A percentile compares a stretch with the other conserved stretches of the same genome.
Evolutionary conservation across 768 basidiomycete species (phyloP).

Genomic region (Podaxis sp.): DNA sequence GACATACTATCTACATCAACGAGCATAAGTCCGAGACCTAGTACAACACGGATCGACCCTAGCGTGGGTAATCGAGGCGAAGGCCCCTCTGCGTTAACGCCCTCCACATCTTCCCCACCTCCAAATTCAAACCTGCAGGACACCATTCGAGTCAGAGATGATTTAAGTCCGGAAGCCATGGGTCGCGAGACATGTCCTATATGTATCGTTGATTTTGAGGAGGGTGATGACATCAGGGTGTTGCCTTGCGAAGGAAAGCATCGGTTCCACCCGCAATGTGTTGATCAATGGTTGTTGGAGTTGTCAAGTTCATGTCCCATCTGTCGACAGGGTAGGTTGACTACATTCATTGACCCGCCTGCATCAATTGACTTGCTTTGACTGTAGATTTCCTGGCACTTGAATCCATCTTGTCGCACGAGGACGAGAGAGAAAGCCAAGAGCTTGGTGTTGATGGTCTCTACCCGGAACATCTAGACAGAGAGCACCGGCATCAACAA

Average conservation of each 20-base stretch:
- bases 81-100: not conserved
- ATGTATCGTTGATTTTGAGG: slow-evolving; percentile 91
- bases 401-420: slow-evolving; percentile 49
- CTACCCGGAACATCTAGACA: not conserved
- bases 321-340: slow-evolving; percentile 76
- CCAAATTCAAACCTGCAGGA: slow-evolving; percentile 9
- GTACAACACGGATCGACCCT: not conserved
- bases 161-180: slow-evolving; percentile 61
- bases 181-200: slow-evolving; percentile 91
- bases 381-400: slow-evolving; percentile 53
- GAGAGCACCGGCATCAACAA: slow-evolving; percentile 18
- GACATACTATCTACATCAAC: not conserved
- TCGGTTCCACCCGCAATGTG: slow-evolving; percentile 85
- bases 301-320: slow-evolving; percentile 90
- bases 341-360: not conserved
- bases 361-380: slow-evolving; percentile 9
- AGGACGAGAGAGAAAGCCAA: slow-evolving; percentile 13
- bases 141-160: slow-evolving; percentile 24
- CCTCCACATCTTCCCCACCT: not conserved
- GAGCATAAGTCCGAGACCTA: slow-evolving; percentile 1
- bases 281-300: slow-evolving; percentile 91
- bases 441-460: slow-evolving; percentile 5
- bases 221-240: slow-evolving; percentile 88
- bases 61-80: slow-evolving; percentile 19
- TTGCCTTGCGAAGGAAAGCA: slow-evolving; percentile 92